phyloP scores from a whole-genome alignment of 768 basidiomycete species.

The Ephemerocybe angulata region DNA sequence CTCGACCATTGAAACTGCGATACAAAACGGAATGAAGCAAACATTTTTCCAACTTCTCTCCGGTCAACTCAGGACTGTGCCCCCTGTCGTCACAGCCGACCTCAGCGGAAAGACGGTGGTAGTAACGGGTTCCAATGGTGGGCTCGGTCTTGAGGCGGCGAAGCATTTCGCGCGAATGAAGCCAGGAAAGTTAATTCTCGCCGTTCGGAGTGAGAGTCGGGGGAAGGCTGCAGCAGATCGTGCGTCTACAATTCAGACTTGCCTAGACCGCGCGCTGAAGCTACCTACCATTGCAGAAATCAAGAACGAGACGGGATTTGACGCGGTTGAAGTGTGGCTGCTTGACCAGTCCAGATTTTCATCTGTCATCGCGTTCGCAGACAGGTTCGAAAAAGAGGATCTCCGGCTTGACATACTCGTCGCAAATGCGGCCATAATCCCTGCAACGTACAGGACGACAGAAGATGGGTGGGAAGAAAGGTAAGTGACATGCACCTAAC shows the following conservation, averaged over 20 bases:
- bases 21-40: too few relatives aligned
- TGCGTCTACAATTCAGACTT: neutral
- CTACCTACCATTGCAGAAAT: conserved; percentile 22
- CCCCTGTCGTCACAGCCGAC: too few relatives aligned
- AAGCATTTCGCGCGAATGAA: too few relatives aligned
- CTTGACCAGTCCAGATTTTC: conserved; percentile 35
- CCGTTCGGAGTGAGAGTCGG: too few relatives aligned
- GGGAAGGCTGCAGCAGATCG: too few relatives aligned
- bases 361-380: conserved; percentile 33
- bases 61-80: too few relatives aligned
- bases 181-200: too few relatives aligned
- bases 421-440: conserved; percentile 37
- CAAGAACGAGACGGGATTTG: conserved; percentile 27
- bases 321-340: conserved; percentile 31
- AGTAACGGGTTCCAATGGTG: too few relatives aligned
- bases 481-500: conserved; percentile 24
- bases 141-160: too few relatives aligned
- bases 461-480: conserved; percentile 44
- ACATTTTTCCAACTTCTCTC: too few relatives aligned
- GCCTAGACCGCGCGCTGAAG: neutral
- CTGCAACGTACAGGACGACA: conserved; percentile 12
- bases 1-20: too few relatives aligned
- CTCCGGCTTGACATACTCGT: conserved; percentile 40
- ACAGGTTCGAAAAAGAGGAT: conserved; percentile 28
- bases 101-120: too few relatives aligned